Evolutionary conservation across 495 filamentous ascomycete genomes (phyloP).

Genomic region (Sordaria brevicollis): DNA sequence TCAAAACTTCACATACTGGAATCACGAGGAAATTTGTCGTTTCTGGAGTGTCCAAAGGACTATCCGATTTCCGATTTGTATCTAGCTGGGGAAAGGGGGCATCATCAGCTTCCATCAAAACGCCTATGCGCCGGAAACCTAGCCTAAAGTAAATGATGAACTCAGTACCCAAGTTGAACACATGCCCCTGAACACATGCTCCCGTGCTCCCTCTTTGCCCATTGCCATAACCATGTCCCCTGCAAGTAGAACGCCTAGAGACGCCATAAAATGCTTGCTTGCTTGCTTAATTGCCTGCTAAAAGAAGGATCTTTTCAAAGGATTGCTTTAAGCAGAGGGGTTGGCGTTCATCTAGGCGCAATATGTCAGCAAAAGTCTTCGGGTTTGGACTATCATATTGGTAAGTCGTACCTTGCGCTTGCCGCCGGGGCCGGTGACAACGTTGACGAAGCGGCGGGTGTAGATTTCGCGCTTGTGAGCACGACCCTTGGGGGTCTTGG

Average conservation of each 20-base stretch:
- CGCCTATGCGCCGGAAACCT: slow-evolving; percentile 7
- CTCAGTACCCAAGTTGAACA: background rate
- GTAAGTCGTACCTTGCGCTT: slow-evolving; percentile 63
- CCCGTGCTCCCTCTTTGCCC: background rate
- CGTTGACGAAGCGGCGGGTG: slow-evolving; percentile 85
- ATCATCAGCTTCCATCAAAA: background rate
- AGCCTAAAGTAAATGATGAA: background rate
- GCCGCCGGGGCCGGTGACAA: slow-evolving; percentile 56
- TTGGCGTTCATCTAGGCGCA: slow-evolving; percentile 50
- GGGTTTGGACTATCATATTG: background rate
- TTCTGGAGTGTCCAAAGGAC: background rate
- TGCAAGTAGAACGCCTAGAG: background rate
- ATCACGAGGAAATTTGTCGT: background rate
- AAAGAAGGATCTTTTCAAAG: background rate
- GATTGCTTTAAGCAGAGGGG: slow-evolving; percentile 37
- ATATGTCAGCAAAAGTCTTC: background rate
- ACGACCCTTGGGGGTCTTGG: slow-evolving; percentile 73
- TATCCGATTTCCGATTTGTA: background rate
- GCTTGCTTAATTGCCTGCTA: background rate
- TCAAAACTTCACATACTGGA: background rate
- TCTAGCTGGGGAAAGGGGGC: background rate
- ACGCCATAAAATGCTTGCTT: background rate
- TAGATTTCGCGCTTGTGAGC: slow-evolving; percentile 81
- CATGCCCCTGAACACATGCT: background rate
- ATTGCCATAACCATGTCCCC: background rate